Evolutionary conservation across 108 stramenopile genomes (phyloP), one percentile per base, ranked within the genome.

Genomic region (Thalassiosira profunda): DNA sequence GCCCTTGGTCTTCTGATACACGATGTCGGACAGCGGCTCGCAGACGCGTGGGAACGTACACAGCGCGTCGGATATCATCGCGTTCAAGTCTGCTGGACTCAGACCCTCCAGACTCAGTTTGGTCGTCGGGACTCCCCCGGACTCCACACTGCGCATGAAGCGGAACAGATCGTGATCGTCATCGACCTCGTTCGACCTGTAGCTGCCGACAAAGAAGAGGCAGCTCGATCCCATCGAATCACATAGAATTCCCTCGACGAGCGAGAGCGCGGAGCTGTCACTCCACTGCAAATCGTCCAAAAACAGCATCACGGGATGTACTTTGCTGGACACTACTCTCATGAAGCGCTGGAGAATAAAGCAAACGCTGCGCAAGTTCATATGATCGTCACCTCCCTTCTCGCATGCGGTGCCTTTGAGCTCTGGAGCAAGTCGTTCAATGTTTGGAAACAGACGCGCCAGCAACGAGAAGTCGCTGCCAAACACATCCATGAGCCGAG

Each of bases 211-310:
- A 25, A 77, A 69, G 40, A 79, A 70, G 44, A 72, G 25, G 60
- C 60, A 61, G 21, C 47, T 54, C 20, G 41, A 29, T 44, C 57
- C 70, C 20, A 40, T 54, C 28, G 15, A 4, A 25, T 79, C 64
- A 46, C 63, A 70, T 1, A 79, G 70, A 15, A 79, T 25, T 11
- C 54, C 29, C 24, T 79, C 64, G n/a, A 79, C 49, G 15, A 79
- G 29, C 18, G 34, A 51, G 28, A 79, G 44, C 17, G 62, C 45
- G 28, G 58, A 29, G n/a, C 53, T 42, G 28, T 71, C 77, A 31
- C 54, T 47, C 77, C 77, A 79, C 51, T 79, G 63, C 6, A 71
- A 23, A 65, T 79, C 77, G 25, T 79, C 75, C 25, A 76, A 28
- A 41, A 76, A 68, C 15, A 76, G 44, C 42, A 76, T 44, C 11